Evolutionary conservation across 2,329 filamentous ascomycete genomes (phyloP), one percentile per base, ranked within the genome.

Genomic region (Colletotrichum higginsianum): DNA sequence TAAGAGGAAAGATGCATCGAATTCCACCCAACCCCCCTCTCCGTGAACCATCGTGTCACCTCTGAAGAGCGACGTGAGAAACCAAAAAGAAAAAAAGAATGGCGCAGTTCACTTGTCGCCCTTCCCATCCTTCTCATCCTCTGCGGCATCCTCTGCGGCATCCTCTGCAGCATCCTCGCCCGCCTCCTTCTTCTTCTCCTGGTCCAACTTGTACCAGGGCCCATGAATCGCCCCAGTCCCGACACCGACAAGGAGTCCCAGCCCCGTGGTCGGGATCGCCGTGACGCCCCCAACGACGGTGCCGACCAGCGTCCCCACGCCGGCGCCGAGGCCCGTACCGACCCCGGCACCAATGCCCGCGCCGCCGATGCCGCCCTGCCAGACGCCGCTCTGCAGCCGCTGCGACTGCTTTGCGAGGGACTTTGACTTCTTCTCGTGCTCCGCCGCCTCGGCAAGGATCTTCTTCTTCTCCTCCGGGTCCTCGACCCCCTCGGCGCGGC

Each of bases 351-450:
- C 68, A n/a, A 71, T 71, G 2, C 68, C 68, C 16, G 68, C 68
- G 40, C 68, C 68, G 26, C 68, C 65, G 6, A 71, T 13, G 6
- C 68, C 68, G 38, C 68, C 68, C 53, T 71, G 68, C 68, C 68
- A 71, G 16, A 71, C 16, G 38, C 68, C 68, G 40, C 65, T 71
- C 35, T 71, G 68, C 23, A 71, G 30, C 5, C 68, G 58, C 21
- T 71, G 58, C n/a, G 68, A 50, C 9, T 71, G 65, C n/a, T 38
- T 52, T 2, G 40, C 40, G 2, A 68, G 47, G 2, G 52, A 18
- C 40, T 68, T 50, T 9, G 68, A 30, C 66, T 50, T 71, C 13
- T 68, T 52, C 23, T 71, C 68, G 16, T 71, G 68, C 52, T 64
- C 57, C 12, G 65, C 53, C 30, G 68, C 68, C 53, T 71, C 68